phyloP scores from a whole-genome alignment of 495 filamentous ascomycete species.

The Penicillium nucicola region DNA sequence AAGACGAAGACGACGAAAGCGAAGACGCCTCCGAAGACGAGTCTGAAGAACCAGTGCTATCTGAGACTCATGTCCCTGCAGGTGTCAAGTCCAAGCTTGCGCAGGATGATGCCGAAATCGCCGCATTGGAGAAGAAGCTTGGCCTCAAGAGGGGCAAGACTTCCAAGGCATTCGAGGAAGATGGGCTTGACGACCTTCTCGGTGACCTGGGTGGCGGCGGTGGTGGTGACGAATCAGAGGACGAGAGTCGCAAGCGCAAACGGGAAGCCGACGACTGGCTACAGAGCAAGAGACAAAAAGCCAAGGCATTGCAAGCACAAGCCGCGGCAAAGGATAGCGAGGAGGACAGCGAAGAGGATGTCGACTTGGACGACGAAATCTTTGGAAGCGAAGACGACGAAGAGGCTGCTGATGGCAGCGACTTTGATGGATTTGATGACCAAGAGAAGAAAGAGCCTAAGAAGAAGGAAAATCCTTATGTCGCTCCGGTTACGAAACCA shows the following conservation, averaged over 20 bases:
- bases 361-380: conserved; percentile 24
- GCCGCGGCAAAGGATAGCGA: conserved; percentile 21
- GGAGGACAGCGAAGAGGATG: conserved; percentile 29
- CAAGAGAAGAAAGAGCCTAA: conserved; percentile 32
- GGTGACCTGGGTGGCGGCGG: conserved; percentile 61
- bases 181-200: conserved; percentile 77
- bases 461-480: conserved; percentile 60
- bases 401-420: conserved; percentile 25
- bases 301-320: conserved; percentile 40
- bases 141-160: conserved; percentile 75
- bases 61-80: conserved; percentile 43
- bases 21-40: conserved; percentile 23
- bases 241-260: conserved; percentile 51
- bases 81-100: conserved; percentile 60
- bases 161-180: conserved; percentile 75
- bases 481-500: conserved; percentile 46
- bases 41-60: neutral
- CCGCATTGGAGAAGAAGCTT: conserved; percentile 82
- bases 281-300: conserved; percentile 66
- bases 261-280: conserved; percentile 54
- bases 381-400: conserved; percentile 27
- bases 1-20: conserved; percentile 9
- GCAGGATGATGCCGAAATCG: conserved; percentile 81
- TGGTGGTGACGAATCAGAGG: conserved; percentile 47
- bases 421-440: conserved; percentile 42